These are phyloP conservation scores for Xylaria venustula DNA, from an alignment of 495 filamentous ascomycete genomes.

Conservation along the genomic window DNA sequence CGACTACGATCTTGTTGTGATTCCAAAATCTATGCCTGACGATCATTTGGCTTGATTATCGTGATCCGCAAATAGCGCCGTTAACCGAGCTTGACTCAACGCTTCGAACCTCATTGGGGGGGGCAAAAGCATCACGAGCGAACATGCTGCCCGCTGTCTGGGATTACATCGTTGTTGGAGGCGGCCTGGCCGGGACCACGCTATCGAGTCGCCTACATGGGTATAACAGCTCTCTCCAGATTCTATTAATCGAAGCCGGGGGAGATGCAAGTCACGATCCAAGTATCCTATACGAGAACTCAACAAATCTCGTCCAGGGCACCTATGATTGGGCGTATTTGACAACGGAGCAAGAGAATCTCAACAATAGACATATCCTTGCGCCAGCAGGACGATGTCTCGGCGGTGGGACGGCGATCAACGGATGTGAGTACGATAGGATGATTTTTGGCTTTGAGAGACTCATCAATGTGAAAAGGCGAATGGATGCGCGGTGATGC, in stretches of 20 bases:
- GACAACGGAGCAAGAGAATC: not conserved
- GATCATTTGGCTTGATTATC: no score
- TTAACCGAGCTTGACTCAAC: no score
- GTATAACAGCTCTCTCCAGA: not conserved
- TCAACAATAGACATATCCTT: not conserved
- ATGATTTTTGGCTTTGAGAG: no score
- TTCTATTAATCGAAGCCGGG: not conserved
- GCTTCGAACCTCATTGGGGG: no score
- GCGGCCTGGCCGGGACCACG: not conserved
- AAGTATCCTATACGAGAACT: not conserved
- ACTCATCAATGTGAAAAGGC: no score
- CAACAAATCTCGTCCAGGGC: not conserved
- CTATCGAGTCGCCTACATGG: not conserved
- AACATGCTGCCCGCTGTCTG: not conserved
- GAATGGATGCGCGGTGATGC: not conserved
- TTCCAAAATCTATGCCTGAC: no score
- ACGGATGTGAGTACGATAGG: not conserved
- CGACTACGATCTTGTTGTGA: no score
- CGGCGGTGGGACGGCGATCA: not conserved
- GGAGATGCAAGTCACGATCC: not conserved
- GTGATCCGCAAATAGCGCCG: no score
- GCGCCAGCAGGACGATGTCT: not conserved
- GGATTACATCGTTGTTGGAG: not conserved
- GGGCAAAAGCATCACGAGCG: not conserved
- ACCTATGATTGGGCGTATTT: not conserved